Evolutionary conservation across 1,139 yeast species (phyloP).

Genomic region (Hyphopichia burtonii): DNA sequence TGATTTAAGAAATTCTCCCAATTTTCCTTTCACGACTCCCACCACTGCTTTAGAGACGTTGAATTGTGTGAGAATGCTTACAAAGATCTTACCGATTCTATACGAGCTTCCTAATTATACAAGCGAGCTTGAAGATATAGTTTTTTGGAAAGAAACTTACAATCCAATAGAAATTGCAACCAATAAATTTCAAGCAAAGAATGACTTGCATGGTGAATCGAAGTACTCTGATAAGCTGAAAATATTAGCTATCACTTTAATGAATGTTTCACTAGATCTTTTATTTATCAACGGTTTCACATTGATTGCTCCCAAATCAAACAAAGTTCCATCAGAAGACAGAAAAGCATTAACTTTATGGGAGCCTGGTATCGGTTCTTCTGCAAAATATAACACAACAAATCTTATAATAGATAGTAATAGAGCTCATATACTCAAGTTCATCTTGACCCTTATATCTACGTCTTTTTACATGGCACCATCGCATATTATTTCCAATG

Average conservation of each 20-base stretch:
- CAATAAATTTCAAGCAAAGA: neutral
- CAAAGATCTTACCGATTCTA: conserved; percentile 65
- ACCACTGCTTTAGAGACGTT: conserved; percentile 17
- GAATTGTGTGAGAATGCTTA: conserved; percentile 65
- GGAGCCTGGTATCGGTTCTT: conserved; percentile 75
- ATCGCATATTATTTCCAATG: conserved; percentile 43
- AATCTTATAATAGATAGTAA: conserved; percentile 58
- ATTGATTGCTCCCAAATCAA: conserved; percentile 19
- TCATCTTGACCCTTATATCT: conserved; percentile 64
- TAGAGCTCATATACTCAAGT: conserved; percentile 63
- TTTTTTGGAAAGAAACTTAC: conserved; percentile 30
- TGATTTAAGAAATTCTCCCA: conserved; percentile 15
- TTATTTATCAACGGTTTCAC: conserved; percentile 66
- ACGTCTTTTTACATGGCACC: conserved; percentile 55
- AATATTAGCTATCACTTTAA: conserved; percentile 52
- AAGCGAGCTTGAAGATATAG: conserved; percentile 35
- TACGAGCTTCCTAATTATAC: conserved; percentile 49
- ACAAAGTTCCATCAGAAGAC: conserved; percentile 4
- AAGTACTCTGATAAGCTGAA: conserved; percentile 3
- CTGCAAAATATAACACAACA: conserved; percentile 42
- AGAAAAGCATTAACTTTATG: conserved; percentile 37
- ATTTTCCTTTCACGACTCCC: conserved; percentile 20
- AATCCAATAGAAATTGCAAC: conserved; percentile 22
- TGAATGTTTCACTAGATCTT: conserved; percentile 48
- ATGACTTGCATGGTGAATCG: conserved; percentile 2